Conservation (phyloP, 208 protist species). For the Trypanosoma rangeli region DNA sequence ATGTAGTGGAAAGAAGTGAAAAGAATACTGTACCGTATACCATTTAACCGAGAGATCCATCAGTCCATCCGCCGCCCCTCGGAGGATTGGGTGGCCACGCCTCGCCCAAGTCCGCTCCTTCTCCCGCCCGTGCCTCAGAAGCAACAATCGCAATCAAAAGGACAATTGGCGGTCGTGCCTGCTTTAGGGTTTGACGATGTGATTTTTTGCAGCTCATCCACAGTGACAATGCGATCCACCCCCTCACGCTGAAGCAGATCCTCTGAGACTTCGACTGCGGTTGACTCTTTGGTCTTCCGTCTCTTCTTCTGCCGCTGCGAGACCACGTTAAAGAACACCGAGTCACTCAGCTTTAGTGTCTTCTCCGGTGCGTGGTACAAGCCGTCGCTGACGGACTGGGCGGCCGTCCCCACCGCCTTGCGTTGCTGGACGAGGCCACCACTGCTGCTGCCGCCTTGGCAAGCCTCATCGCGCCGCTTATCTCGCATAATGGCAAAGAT, state of each 20-base stretch:
- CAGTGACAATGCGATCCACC: constrained; percentile 76
- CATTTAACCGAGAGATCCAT: neutral
- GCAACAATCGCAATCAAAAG: constrained; percentile 91
- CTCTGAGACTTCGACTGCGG: constrained; percentile 12
- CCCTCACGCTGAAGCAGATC: constrained; percentile 50
- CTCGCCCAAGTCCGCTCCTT: no score
- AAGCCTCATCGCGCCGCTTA: neutral
- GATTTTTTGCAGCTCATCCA: constrained; percentile 77
- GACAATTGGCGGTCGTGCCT: constrained; percentile 87
- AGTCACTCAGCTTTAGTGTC: constrained; percentile 75
- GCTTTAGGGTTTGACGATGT: constrained; percentile 69
- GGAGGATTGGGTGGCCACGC: no score
- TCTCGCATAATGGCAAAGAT: constrained; percentile 29
- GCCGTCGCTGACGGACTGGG: constrained; percentile 39
- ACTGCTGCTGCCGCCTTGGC: neutral
- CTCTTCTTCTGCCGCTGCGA: constrained; percentile 16
- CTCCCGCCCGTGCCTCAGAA: constrained; percentile 42
- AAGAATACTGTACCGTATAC: neutral
- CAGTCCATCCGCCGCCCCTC: neutral
- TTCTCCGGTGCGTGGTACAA: constrained; percentile 78
- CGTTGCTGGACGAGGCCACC: neutral
- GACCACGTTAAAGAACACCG: constrained; percentile 67
- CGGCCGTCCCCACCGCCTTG: neutral
- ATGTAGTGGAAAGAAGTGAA: neutral
- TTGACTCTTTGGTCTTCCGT: constrained; percentile 3